Evolutionary conservation across 768 basidiomycete genomes (phyloP), one percentile per base, ranked within the genome.

Genomic region (Auriscalpium orientale): DNA sequence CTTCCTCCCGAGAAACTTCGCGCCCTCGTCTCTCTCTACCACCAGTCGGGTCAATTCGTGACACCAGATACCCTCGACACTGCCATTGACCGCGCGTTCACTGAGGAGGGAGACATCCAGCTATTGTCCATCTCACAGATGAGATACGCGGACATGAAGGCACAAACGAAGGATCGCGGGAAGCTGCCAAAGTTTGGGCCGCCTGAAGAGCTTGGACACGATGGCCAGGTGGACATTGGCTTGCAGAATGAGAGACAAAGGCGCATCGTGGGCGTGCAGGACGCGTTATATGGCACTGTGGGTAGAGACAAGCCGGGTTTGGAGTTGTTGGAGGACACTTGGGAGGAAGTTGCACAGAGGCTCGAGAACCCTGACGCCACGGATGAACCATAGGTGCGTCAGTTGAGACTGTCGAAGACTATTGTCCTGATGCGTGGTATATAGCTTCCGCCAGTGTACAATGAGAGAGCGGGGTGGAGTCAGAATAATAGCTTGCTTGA

Each of bases 1-100:
- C 76, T 85, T 4, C 75, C 84, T 2, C 74, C 76, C 3, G 73
- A 78, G 20, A 77, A 73, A 71, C 75, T 89, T 74, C 85, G 86
- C 57, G 84, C 87, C 3, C 82, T 91, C 59, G 78, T 90, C 59
- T 77, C 82, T 10, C 79, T 91, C 53, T 91, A 91, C 73, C 89
- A 92, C 73, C 81, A 89, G 71, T 72, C 84, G 49, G 81, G 81
- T 55, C 71, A 74, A 2, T 89, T 87, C 72, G 78, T 92, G 59
- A 88, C 88, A 11, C 73, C 74, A 20, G 84, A 87, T 60, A 90
- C 80, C 64, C 79, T 92, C 34, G 76, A 79, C 18, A 64, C 76
- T 20, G 73, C 72, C 55, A 90, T 91, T 54, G 85, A 89, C 70
- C 68, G 77, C 15, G 83, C 82, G 1, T 90, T 91, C 62, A 38